Percentiles rank a stretch among this genome's conserved stretches.
Evolutionary conservation across 768 basidiomycete species (phyloP).

Genomic region (Lactifluus hygrophoroides): DNA sequence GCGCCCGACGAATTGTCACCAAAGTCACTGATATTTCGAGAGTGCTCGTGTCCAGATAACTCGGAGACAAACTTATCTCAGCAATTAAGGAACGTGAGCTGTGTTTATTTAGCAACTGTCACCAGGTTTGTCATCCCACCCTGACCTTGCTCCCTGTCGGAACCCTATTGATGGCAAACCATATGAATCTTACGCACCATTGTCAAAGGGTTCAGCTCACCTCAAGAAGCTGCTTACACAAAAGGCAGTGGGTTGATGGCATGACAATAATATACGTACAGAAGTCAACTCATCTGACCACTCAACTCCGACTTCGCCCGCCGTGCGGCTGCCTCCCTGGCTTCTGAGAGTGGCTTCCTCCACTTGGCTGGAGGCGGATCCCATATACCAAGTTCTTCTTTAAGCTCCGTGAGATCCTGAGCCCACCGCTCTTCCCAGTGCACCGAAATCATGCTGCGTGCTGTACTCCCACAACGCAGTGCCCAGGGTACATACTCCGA

Average conservation of each 20-base stretch:
- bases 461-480: slow-evolving; percentile 66
- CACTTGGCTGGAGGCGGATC: slow-evolving; percentile 71
- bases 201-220: slow-evolving; percentile 10
- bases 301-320: not conserved
- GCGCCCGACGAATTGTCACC: not conserved
- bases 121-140: not conserved
- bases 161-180: not conserved
- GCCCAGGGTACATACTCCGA: slow-evolving; percentile 92
- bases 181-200: not conserved
- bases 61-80: not conserved
- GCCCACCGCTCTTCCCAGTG: slow-evolving; percentile 97
- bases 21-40: not conserved
- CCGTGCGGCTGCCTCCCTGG: slow-evolving; percentile 39
- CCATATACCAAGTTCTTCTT: slow-evolving; percentile 77
- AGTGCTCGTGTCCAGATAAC: not conserved
- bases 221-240: not conserved
- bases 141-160: not conserved
- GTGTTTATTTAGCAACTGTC: not conserved
- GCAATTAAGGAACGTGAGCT: not conserved
- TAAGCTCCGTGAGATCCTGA: slow-evolving; percentile 72
- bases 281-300: slow-evolving; percentile 3
- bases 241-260: slow-evolving; percentile 7
- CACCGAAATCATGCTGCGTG: slow-evolving; percentile 73
- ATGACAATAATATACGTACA: slow-evolving; percentile 11
- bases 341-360: slow-evolving; percentile 57